Evolutionary conservation across 2,329 filamentous ascomycete genomes (phyloP).

Genomic region (Sordariomycetes sp.): DNA sequence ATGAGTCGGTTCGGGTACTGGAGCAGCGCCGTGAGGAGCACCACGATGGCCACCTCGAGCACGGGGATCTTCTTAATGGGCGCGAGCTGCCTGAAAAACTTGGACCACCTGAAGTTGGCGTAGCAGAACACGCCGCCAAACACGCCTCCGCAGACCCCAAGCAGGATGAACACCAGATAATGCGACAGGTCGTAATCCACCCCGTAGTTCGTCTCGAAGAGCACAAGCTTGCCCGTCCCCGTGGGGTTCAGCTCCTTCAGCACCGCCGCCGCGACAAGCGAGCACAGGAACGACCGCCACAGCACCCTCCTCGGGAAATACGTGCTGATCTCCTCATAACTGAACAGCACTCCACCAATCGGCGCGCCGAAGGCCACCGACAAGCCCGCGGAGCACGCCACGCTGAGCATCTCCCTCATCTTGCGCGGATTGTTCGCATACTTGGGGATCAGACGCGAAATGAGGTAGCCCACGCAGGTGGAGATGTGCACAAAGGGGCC

Average conservation of each 20-base stretch:
- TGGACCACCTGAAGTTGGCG: conserved; percentile 45
- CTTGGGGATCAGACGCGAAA: conserved; percentile 40
- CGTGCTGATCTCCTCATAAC: conserved; percentile 49
- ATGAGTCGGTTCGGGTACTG: conserved; percentile 46
- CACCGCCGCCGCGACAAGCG: conserved; percentile 40
- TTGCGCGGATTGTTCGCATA: conserved; percentile 47
- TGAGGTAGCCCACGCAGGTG: conserved; percentile 43
- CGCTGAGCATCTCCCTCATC: conserved; percentile 46
- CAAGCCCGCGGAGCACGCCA: conserved; percentile 45
- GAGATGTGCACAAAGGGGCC: conserved; percentile 52
- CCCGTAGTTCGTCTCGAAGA: conserved; percentile 50
- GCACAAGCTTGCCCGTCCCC: conserved; percentile 47
- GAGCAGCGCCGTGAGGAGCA: conserved; percentile 38
- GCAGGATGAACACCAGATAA: conserved; percentile 44
- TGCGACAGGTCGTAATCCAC: conserved; percentile 42
- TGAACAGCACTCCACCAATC: conserved; percentile 50
- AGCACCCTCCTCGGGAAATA: conserved; percentile 46
- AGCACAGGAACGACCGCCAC: conserved; percentile 49
- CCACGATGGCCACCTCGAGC: conserved; percentile 42
- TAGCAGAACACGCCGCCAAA: conserved; percentile 50
- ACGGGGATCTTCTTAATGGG: conserved; percentile 45
- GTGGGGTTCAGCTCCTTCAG: conserved; percentile 48
- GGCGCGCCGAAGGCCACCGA: conserved; percentile 53
- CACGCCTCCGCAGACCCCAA: conserved; percentile 45
- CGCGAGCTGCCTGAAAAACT: conserved; percentile 36